Evolutionary conservation across 2,329 filamentous ascomycete species (phyloP), one percentile per base, ranked within the genome.

Genomic region (Lecanicillium sp.): DNA sequence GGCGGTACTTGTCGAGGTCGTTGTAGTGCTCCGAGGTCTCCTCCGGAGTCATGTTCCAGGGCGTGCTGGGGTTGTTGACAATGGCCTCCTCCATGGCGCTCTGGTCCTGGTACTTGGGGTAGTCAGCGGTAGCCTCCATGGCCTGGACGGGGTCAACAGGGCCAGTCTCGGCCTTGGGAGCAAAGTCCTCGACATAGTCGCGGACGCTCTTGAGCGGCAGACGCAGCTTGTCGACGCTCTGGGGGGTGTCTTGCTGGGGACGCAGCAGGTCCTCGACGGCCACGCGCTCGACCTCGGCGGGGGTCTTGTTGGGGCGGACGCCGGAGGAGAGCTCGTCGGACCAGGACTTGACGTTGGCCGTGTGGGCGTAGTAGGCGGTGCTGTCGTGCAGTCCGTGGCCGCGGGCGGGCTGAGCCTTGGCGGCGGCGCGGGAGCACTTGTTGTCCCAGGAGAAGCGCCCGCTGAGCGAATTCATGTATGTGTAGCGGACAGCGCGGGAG

Each of bases 401-500:
- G 30, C 12, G 39, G n/a, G 62, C 48, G 14, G 60, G 50, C 2
- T n/a, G n/a, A 61, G 53, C 20, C 62, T 58, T 35, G 26, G 37
- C 30, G 32, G 46, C 46, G 14, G n/a, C 63, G 48, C 14, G 60
- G 48, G 3, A 29, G 27, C 62, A 53, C 26, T 63, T 59, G 36
- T 71, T 68, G 29, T 76, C 69, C 73, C 74, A 78, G 1, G 67
- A 65, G 2, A 72, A 55, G 44, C 63, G 70, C 15, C 70, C 67
- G 51, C 67, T 67, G 17, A 77, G 50, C 3, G 67, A 61, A 46
- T 77, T 70, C 50, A 67, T 60, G 54, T 72, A 72, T 50, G 69
- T 74, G 54, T 74, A 68, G 37, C 69, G 72, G 10, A 70, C 32
- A 4, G 58, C 51, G 45, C 69, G 67, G 51, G 70, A 64, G 11